These are phyloP conservation scores for Aspergillus thermomutatus DNA, from an alignment of 2,329 filamentous ascomycete genomes.

Conservation along the genomic window DNA sequence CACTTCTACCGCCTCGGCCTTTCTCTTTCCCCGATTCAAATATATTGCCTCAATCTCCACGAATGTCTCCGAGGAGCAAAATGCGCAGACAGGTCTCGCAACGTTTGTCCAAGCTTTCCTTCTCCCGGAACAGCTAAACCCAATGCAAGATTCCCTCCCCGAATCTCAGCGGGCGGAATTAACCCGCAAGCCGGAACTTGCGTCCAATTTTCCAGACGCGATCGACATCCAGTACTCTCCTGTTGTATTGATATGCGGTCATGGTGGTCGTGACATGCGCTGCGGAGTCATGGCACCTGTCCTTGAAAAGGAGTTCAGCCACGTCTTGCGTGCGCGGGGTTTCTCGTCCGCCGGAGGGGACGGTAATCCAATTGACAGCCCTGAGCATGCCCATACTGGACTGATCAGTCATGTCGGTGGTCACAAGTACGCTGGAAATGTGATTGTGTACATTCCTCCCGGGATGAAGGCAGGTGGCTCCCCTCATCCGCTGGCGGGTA, in stretches of 20 bases:
- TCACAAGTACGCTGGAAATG: conserved; percentile 92
- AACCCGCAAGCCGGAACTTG: conserved; percentile 50
- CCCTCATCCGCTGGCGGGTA: conserved; percentile 38
- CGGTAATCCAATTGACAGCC: conserved; percentile 23
- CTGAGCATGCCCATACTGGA: conserved; percentile 37
- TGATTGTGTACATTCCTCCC: conserved; percentile 71
- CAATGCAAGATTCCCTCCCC: conserved; percentile 31
- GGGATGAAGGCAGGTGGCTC: conserved; percentile 23
- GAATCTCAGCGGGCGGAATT: conserved; percentile 26
- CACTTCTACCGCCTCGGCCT: conserved; percentile 52
- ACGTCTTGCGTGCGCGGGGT: conserved; percentile 28
- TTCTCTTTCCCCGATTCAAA: conserved; percentile 79
- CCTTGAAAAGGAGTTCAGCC: conserved; percentile 67
- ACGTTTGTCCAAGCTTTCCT: conserved; percentile 45
- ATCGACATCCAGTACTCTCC: conserved; percentile 58
- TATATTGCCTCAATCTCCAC: conserved; percentile 71
- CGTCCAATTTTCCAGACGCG: conserved; percentile 55
- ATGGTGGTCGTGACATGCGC: conserved; percentile 74
- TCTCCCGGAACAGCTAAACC: conserved; percentile 33
- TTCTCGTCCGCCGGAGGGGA: conserved; percentile 22
- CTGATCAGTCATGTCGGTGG: conserved; percentile 81
- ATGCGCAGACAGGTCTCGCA: conserved; percentile 30
- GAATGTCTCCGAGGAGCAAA: conserved; percentile 47
- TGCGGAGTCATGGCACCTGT: conserved; percentile 79
- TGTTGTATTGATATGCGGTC: conserved; percentile 78